Evolutionary conservation across 306 rosid species (phyloP), one percentile per base, ranked within the genome.

Genomic region (Medicago arabica): DNA sequence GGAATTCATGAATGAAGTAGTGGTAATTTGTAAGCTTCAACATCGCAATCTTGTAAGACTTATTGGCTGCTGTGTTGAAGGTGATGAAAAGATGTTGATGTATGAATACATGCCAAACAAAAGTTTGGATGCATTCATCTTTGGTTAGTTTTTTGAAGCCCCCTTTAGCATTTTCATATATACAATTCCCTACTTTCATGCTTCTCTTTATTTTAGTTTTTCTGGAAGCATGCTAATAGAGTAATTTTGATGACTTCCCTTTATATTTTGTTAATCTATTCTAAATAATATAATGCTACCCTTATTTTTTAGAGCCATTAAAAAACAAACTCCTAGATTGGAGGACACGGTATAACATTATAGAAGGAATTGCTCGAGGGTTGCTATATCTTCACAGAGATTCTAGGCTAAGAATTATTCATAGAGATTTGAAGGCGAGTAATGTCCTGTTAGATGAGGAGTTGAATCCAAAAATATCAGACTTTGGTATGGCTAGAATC

Each of bases 1-100:
- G 46, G 85, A 81, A 63, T 81, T 75, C 77, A 75, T 53, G 78
- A 81, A 81, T 44, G 81, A 81, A 63, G 81, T 81, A 1, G 46
- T 31, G 3, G 55, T 81, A 25, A 63, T 81, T 69, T 81, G 69
- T 49, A 70, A 75, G 81, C 81, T 75, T 70, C 85, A 81, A 54
- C 85, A 81, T 14, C 74, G 78, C 8, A 81, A 81, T 71, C 85
- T 81, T 70, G 85, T 81, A 7, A 76, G 19, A 36, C 85, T 81
- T 13, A 16, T 75, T 7, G 84, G 84, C 5, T 81, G 72, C 17
- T 81, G 84, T 28, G n/a, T 51, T 40, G 77, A 81, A 81, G 67
- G 84, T 4, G 73, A 75, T 6, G 83, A 80, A 58, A 80, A 74
- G 79, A 80, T 80, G 75, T 59, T 80, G 75, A 67, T 80, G 36